Base-by-base conservation (phyloP, 1,139 yeast genomes). In the Hansenula sp. region DNA sequence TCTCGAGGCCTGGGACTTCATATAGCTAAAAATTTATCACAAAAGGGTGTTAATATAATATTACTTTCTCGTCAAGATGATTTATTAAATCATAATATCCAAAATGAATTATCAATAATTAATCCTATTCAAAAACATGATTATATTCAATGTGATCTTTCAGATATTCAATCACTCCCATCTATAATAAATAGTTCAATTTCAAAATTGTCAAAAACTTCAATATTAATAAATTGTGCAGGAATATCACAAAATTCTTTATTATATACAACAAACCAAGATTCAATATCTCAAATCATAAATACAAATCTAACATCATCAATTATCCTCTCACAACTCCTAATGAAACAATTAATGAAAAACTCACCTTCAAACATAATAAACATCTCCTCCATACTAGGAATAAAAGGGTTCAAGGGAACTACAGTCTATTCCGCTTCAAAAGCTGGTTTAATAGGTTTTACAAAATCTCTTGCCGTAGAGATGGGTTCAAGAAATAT, bases 1-100 rank as follows among this genome's bases (percentile, higher is more conserved):
- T 85, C 96, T 0, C 66, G 78, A 49, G 97, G 97, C 0, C 69
- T 90, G 24, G 98, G 98, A 0, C 64, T 71, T 6, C 79, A 80
- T 0, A 74, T 90, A 16, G 82, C 92, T 0, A 55, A 62, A 31
- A 61, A 59, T 39, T 65, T 90, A 27, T 81, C 95, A 0, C 38
- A 51, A 0, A 58, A 72, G 34, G 96, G 96, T 1, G 75, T 82
- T 20, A 70, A 73, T 16, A 69, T 86, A 12, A 69, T 85, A 0
- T 60, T 86, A 16, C 52, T 87, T 9, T 80, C 95, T 0, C 62
- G 94, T 32, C 69, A 75, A 43, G 62, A 60, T 30, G 54, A 59
- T 0, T 51, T 58, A 3, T 61, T 86, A 20, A 47, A 56, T 27
- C 44, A 55, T 16, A 69, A 68, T 13, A 50, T 67, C 1, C 42